These are phyloP conservation scores for Linaria vulgaris DNA, from an alignment of 257 asterid genomes.

Conservation along the genomic window DNA sequence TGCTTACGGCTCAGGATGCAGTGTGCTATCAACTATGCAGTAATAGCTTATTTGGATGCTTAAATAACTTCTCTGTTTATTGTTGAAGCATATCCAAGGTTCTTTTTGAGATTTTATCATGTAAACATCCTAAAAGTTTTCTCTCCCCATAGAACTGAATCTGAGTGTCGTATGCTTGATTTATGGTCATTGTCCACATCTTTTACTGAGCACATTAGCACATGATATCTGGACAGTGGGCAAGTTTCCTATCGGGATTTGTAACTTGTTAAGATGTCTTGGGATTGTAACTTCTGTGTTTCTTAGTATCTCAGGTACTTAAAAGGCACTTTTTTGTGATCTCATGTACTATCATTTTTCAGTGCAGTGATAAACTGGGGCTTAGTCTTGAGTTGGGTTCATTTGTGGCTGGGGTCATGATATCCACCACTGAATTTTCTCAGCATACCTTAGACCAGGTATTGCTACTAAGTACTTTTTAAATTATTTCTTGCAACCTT, in stretches of 20 bases:
- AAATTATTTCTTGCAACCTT: neutral
- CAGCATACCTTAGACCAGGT: constrained; percentile 91
- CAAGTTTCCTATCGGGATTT: neutral
- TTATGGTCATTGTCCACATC: neutral
- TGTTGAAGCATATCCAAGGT: neutral
- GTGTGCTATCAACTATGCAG: neutral
- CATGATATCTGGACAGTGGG: neutral
- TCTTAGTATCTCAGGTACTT: constrained; percentile 20
- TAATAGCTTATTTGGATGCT: neutral
- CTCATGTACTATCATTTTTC: constrained; percentile 38
- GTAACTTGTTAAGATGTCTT: constrained; percentile 2
- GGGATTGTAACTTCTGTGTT: constrained; percentile 8
- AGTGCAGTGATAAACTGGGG: constrained; percentile 98
- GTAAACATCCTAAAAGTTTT: neutral
- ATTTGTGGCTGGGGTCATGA: constrained; percentile 92
- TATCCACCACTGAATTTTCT: constrained; percentile 82
- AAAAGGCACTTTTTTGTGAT: constrained; percentile 8
- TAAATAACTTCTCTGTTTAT: neutral
- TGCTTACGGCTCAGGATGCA: neutral
- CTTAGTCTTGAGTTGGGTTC: constrained; percentile 96
- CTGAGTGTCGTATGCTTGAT: neutral
- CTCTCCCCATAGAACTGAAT: neutral
- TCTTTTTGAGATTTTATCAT: neutral
- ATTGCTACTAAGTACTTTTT: neutral
- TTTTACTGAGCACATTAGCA: neutral